Conservation (phyloP, 2,329 filamentous ascomycete species). For the Alternaria conjuncta region DNA sequence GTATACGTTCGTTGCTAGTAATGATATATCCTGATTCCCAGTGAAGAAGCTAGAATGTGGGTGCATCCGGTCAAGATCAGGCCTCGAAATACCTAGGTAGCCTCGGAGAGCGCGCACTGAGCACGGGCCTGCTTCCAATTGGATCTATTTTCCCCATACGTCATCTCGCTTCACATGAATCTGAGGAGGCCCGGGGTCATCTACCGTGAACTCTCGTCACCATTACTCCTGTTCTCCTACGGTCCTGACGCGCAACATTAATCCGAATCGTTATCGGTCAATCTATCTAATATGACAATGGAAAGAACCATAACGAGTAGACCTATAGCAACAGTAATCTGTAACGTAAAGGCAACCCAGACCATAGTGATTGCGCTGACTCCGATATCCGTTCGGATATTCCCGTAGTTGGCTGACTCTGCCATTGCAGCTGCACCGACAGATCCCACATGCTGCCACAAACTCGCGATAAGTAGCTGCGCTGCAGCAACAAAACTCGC, state of each 20-base stretch:
- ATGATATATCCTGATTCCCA: background rate
- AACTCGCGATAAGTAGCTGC: background rate
- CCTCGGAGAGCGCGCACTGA: background rate
- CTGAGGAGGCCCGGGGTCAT: background rate
- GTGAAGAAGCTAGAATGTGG: background rate
- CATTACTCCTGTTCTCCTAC: background rate
- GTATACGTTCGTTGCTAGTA: background rate
- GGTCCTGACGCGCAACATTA: background rate
- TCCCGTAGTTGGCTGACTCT: conserved; percentile 85
- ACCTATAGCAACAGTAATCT: background rate
- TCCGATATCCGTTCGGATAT: conserved; percentile 81
- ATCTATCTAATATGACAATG: background rate
- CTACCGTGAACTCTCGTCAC: background rate
- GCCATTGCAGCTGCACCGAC: conserved; percentile 90
- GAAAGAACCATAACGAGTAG: background rate
- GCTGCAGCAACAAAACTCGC: background rate
- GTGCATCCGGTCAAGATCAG: background rate
- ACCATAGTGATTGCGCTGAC: conserved; percentile 65
- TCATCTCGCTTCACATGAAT: background rate
- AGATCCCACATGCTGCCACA: conserved; percentile 72
- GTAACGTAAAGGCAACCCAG: background rate
- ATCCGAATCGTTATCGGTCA: background rate
- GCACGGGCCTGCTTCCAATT: background rate
- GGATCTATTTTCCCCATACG: background rate
- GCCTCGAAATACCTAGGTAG: background rate